A percentile compares a stretch with the other conserved stretches of the same genome.
Conservation (phyloP, 169 alveolate species). For the Plasmodium adleri region DNA sequence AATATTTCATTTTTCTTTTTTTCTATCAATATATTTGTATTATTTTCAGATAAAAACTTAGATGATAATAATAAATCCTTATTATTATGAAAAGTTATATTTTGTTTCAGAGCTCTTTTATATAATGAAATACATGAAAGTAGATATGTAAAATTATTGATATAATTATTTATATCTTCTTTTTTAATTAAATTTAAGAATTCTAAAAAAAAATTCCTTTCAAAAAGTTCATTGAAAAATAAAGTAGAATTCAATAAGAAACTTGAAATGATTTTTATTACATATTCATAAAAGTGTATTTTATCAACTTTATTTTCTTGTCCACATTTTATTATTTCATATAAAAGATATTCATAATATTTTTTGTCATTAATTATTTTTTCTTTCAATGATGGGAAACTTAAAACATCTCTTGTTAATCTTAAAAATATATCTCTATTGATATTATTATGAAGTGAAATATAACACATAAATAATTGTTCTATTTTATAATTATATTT, state of each 20-base stretch:
- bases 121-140: constrained; percentile 72
- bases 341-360: constrained; percentile 46
- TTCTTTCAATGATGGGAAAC: constrained; percentile 16
- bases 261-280: constrained; percentile 44
- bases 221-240: constrained; percentile 29
- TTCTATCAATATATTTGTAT: background rate
- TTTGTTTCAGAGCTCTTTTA: constrained; percentile 51
- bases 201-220: constrained; percentile 56
- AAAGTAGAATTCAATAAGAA: constrained; percentile 14
- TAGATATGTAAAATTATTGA: constrained; percentile 56
- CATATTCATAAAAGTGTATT: constrained; percentile 25
- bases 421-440: constrained; percentile 47
- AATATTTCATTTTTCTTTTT: constrained; percentile 20
- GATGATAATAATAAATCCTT: background rate
- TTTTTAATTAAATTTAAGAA: constrained; percentile 16
- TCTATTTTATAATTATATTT: constrained; percentile 15
- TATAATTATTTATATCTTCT: constrained; percentile 46
- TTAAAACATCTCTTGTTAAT: constrained; percentile 40
- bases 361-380: constrained; percentile 24
- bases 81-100: background rate
- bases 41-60: background rate
- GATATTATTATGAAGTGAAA: constrained; percentile 44
- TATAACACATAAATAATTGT: constrained; percentile 66
- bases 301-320: constrained; percentile 29
- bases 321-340: constrained; percentile 36